Conservation (phyloP, 2,329 filamentous ascomycete species). For the Ascochyta fabae region DNA sequence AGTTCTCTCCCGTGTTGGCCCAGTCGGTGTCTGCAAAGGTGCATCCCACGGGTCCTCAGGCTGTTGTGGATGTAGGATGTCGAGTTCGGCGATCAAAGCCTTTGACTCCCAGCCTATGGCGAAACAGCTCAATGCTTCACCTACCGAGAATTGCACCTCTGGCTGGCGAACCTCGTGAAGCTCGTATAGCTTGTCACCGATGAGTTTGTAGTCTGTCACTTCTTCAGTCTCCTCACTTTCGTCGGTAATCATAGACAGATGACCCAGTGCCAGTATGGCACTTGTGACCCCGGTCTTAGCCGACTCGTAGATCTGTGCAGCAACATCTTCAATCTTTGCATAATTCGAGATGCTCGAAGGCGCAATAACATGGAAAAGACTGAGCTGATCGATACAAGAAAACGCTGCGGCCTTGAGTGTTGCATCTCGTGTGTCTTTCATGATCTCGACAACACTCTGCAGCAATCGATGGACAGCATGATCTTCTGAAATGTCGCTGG, state of each 20-base stretch:
- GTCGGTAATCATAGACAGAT: constrained; percentile 70
- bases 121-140: constrained; percentile 82
- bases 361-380: constrained; percentile 63
- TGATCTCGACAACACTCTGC: constrained; percentile 56
- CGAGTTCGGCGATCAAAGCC: constrained; percentile 74
- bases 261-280: constrained; percentile 80
- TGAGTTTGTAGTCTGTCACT: constrained; percentile 53
- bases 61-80: constrained; percentile 67
- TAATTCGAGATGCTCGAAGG: constrained; percentile 47
- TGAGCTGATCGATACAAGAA: constrained; percentile 66
- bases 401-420: constrained; percentile 65
- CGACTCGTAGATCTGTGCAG: constrained; percentile 68
- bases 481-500: constrained; percentile 33
- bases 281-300: constrained; percentile 83
- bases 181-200: constrained; percentile 73
- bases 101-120: constrained; percentile 84
- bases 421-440: constrained; percentile 62
- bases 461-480: constrained; percentile 53
- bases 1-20: constrained; percentile 52
- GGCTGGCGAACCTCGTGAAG: constrained; percentile 85
- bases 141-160: constrained; percentile 88
- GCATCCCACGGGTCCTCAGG: constrained; percentile 40
- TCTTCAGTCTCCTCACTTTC: constrained; percentile 47
- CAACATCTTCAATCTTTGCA: constrained; percentile 56
- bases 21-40: constrained; percentile 36